Conservation (phyloP, 768 basidiomycete genomes). For the Cantharellus anzutake region DNA sequence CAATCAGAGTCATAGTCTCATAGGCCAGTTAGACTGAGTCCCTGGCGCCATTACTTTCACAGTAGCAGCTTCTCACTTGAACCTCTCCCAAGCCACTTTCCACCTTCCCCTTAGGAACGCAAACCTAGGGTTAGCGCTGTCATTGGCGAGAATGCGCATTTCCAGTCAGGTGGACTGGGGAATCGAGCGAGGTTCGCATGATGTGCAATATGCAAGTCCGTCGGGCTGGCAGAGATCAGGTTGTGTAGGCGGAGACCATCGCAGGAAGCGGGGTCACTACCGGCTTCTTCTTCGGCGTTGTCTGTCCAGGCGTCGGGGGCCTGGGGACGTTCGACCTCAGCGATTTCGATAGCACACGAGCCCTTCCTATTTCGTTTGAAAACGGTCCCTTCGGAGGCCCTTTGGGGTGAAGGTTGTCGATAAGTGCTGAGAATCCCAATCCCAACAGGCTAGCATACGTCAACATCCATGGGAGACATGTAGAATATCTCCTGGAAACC, state of each 20-base stretch:
- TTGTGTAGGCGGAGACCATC: neutral
- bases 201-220: conserved; percentile 42
- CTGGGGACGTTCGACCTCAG: conserved; percentile 43
- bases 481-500: conserved; percentile 77
- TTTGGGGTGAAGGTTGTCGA: too few relatives aligned
- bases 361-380: too few relatives aligned
- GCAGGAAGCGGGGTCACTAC: neutral
- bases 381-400: too few relatives aligned
- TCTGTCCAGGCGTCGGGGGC: conserved; percentile 33
- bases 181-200: conserved; percentile 49
- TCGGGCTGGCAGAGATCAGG: conserved; percentile 30
- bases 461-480: conserved; percentile 43
- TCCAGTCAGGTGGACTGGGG: conserved; percentile 58
- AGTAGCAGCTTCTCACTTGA: neutral
- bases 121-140: conserved; percentile 60
- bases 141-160: conserved; percentile 75
- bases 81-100: conserved; percentile 36
- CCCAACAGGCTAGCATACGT: conserved; percentile 9
- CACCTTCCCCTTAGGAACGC: conserved; percentile 67
- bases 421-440: too few relatives aligned
- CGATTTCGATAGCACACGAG: conserved; percentile 22
- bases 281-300: conserved; percentile 47
- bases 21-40: too few relatives aligned
- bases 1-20: too few relatives aligned
- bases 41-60: too few relatives aligned